Conservation (phyloP, 495 filamentous ascomycete species). For the Tuber indicum region DNA sequence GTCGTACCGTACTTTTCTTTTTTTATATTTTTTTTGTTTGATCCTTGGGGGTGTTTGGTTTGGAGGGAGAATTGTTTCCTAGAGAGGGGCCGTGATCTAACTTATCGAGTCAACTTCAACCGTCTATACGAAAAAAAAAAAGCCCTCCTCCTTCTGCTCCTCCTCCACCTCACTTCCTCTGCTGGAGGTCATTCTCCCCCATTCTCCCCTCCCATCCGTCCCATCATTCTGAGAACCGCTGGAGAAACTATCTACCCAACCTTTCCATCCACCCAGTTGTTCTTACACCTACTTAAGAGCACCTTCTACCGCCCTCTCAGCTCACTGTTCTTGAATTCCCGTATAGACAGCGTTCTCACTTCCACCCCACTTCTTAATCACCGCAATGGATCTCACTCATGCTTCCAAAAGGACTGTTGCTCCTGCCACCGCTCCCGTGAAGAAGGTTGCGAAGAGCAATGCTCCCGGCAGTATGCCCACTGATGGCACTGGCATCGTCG, state of each 20-base stretch:
- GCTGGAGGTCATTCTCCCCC: constrained; percentile 22
- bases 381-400: constrained; percentile 33
- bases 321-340: constrained; percentile 11
- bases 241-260: neutral
- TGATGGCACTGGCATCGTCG: constrained; percentile 62
- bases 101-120: constrained; percentile 21
- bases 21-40: constrained; percentile 24
- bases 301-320: neutral
- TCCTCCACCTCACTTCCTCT: constrained; percentile 30
- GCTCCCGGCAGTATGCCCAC: constrained; percentile 15
- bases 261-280: neutral
- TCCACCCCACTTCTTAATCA: constrained; percentile 15
- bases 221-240: neutral
- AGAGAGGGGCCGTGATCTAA: constrained; percentile 22
- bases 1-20: constrained; percentile 30
- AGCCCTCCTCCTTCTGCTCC: constrained; percentile 1
- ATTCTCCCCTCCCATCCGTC: constrained; percentile 13
- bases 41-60: constrained; percentile 19
- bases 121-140: neutral
- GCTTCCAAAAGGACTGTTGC: constrained; percentile 33
- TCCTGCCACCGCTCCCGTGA: constrained; percentile 12
- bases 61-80: constrained; percentile 23
- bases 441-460: neutral
- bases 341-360: constrained; percentile 17
- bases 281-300: neutral